Percentiles rank a stretch among this genome's conserved stretches.
Evolutionary conservation across 2,329 filamentous ascomycete species (phyloP).

Genomic region (Rhexocercosporidium sp.): DNA sequence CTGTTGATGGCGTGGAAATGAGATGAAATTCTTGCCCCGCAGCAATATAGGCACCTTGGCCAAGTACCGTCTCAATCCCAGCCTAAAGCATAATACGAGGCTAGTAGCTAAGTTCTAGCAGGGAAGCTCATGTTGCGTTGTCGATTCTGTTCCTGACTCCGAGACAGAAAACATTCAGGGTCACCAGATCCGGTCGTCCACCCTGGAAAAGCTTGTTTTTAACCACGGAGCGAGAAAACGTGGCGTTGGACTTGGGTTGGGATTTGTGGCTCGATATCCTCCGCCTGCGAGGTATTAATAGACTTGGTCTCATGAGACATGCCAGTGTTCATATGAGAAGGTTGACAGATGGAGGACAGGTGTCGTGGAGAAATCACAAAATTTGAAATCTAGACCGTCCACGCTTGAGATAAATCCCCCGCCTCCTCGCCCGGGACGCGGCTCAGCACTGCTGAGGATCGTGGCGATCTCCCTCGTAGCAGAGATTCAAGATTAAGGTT

Average conservation of each 20-base stretch:
- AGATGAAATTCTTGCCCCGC: slow-evolving; percentile 12
- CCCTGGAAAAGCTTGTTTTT: slow-evolving; percentile 22
- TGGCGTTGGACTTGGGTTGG: slow-evolving; percentile 22
- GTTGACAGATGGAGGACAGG: background rate
- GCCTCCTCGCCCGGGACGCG: background rate
- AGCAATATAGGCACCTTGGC: slow-evolving; percentile 24
- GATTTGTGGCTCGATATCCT: slow-evolving; percentile 2
- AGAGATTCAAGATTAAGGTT: slow-evolving; percentile 19
- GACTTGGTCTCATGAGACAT: slow-evolving; percentile 5
- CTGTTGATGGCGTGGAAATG: slow-evolving; percentile 18
- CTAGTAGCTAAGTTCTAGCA: slow-evolving; percentile 1
- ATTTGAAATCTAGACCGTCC: background rate
- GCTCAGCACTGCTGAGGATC: background rate
- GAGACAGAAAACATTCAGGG: slow-evolving; percentile 14
- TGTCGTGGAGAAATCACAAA: background rate
- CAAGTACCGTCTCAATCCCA: slow-evolving; percentile 24
- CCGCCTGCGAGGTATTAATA: slow-evolving; percentile 14
- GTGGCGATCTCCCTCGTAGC: background rate
- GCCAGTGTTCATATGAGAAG: background rate
- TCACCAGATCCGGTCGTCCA: slow-evolving; percentile 23
- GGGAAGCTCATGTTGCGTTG: slow-evolving; percentile 9
- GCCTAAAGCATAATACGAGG: slow-evolving; percentile 27
- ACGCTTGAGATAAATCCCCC: background rate
- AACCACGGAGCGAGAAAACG: slow-evolving; percentile 16
- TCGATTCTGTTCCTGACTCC: slow-evolving; percentile 19